Percentiles rank a stretch among this genome's conserved stretches.
These are phyloP conservation scores for Inga laurina DNA, from an alignment of 306 rosid species.

Conservation along the genomic window DNA sequence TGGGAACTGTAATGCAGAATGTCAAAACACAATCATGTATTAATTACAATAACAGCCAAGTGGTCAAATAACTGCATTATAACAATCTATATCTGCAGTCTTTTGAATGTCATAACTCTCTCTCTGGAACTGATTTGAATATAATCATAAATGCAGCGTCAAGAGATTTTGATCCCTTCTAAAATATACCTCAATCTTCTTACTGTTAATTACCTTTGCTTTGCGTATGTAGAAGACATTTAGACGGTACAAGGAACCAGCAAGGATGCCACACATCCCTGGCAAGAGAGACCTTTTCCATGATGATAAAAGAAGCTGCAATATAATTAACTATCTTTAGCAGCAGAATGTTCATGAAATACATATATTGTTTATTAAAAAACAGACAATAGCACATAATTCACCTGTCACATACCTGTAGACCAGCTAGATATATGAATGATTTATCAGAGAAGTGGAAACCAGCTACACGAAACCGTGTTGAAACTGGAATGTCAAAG, in stretches of 20 bases:
- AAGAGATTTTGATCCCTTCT: slow-evolving; percentile 8
- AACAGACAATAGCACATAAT: slow-evolving; percentile 6
- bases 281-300: slow-evolving; percentile 94
- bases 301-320: slow-evolving; percentile 92
- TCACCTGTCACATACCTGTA: slow-evolving; percentile 65
- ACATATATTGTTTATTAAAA: not conserved
- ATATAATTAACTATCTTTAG: slow-evolving; percentile 33
- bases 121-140: not conserved
- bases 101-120: slow-evolving; percentile 3
- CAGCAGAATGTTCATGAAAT: slow-evolving; percentile 25
- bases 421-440: slow-evolving; percentile 92
- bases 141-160: not conserved
- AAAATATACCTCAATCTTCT: slow-evolving; percentile 13
- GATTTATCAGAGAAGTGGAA: slow-evolving; percentile 87
- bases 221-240: slow-evolving; percentile 83
- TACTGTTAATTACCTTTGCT: slow-evolving; percentile 68
- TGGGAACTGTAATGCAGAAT: slow-evolving; percentile 65
- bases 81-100: slow-evolving; percentile 3
- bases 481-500: slow-evolving; percentile 97
- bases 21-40: slow-evolving; percentile 30
- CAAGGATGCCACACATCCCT: slow-evolving; percentile 90
- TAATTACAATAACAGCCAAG: slow-evolving; percentile 29
- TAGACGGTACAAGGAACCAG: slow-evolving; percentile 84
- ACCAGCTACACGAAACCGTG: slow-evolving; percentile 75
- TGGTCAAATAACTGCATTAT: slow-evolving; percentile 31